Evolutionary conservation across 2,329 filamentous ascomycete genomes (phyloP).

Genomic region (Camptophora hylomeconis): DNA sequence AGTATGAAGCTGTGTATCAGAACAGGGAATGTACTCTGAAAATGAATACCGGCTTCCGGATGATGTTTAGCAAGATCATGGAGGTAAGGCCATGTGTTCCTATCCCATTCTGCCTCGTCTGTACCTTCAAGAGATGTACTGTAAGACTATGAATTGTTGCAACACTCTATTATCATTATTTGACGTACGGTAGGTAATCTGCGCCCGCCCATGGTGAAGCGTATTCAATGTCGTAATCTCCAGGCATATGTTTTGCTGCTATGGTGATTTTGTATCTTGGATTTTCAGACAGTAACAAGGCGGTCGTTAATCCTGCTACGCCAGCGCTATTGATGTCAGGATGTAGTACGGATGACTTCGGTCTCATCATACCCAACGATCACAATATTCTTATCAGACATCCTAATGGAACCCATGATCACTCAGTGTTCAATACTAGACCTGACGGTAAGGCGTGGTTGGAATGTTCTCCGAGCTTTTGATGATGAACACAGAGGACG

Average conservation of each 20-base stretch:
- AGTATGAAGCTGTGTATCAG: too few species aligned
- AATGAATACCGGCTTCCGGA: conserved; percentile 63
- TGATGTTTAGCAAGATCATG: conserved; percentile 44
- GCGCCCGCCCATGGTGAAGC: conserved; percentile 73
- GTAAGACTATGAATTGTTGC: too few species aligned
- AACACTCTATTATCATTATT: too few species aligned
- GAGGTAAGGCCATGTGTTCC: conserved; percentile 47
- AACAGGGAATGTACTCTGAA: conserved; percentile 48
- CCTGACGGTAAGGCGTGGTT: too few species aligned
- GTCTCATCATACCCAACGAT: too few species aligned
- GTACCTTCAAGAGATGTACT: conserved; percentile 22
- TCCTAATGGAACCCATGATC: too few species aligned
- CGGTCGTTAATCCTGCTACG: conserved; percentile 47
- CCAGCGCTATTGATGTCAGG: conserved; percentile 44
- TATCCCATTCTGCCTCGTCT: conserved; percentile 37
- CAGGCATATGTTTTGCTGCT: conserved; percentile 71
- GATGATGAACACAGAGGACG: too few species aligned
- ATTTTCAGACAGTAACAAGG: conserved; percentile 41
- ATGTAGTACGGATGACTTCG: too few species aligned
- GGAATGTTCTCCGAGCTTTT: too few species aligned
- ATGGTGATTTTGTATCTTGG: conserved; percentile 46
- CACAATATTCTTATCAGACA: too few species aligned
- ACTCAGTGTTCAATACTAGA: too few species aligned
- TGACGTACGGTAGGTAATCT: conserved; percentile 53
- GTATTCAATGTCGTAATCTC: conserved; percentile 75